Evolutionary conservation across 2,329 filamentous ascomycete genomes (phyloP), one percentile per base, ranked within the genome.

Genomic region (Fusarium tuaranense): DNA sequence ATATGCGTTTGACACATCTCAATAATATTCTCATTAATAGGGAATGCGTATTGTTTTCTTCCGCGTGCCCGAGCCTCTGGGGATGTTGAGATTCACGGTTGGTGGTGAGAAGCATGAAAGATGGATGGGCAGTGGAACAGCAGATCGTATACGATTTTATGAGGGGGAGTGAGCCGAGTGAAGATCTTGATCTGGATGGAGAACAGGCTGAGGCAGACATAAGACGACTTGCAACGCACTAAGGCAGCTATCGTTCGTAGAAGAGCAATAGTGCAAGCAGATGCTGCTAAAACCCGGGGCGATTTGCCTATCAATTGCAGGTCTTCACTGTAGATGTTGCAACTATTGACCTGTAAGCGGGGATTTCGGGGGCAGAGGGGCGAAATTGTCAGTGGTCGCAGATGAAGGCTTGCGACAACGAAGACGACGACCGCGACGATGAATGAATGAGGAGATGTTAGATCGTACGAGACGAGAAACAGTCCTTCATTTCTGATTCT

Each of bases 211-310:
- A 67, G 69, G 59, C 72, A 74, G 46, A 70, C 30, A 67, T 46
- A 53, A 74, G 72, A 72, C 63, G 63, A 64, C 44, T 46, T 75
- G 72, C 60, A 63, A 67, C 65, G 64, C 61, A 72, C 59, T 64
- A 64, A 67, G 51, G 27, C 63, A 57, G 46, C 39, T 55, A 68
- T 64, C 59, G 53, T 62, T 22, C 38, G 32, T 51, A 25, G 46
- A 41, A 55, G 41, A 27, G 53, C 46, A 58, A 68, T 65, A 46
- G 60, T 65, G 65, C 53, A 22, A 68, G 51, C n/a, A 46, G 8
- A 36, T 32, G 46, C 39, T 48, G 27, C 27, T 10, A 44, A 32
- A 41, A 39, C 53, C 48, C 13, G 46, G 46, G 48, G 36, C 62
- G 36, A 63, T 36, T 44, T 63, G 36, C 58, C 46, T 36, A 57